phyloP scores from a whole-genome alignment of 1,139 yeast species.

The Pichia sp. region DNA sequence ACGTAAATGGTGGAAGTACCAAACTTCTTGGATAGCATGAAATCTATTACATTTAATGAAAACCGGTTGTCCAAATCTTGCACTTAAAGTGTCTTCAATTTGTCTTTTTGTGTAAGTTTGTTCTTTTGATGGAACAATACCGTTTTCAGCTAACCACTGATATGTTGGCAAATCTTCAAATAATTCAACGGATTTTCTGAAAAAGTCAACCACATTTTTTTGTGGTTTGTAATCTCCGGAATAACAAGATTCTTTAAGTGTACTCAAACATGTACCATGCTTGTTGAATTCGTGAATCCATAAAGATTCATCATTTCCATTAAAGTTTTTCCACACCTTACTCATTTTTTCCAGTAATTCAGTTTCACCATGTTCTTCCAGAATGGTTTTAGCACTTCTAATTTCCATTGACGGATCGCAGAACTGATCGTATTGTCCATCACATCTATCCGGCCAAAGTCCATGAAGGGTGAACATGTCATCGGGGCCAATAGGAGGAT shows the following conservation, averaged over 20 bases:
- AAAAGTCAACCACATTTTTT: conserved; percentile 75
- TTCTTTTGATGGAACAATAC: conserved; percentile 54
- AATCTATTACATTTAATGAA: conserved; percentile 65
- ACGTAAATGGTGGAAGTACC: conserved; percentile 79
- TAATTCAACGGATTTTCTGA: conserved; percentile 55
- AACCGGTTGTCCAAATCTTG: conserved; percentile 57
- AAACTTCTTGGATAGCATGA: conserved; percentile 72
- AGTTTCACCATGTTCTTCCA: conserved; percentile 44
- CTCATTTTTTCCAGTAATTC: conserved; percentile 55
- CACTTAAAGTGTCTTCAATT: conserved; percentile 56
- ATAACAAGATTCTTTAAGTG: conserved; percentile 71
- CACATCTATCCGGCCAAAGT: conserved; percentile 79
- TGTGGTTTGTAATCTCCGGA: conserved; percentile 33
- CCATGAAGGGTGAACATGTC: conserved; percentile 83
- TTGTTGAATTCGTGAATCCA: conserved; percentile 96
- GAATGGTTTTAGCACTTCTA: conserved; percentile 45
- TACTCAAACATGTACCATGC: conserved; percentile 89
- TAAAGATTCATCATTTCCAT: conserved; percentile 65
- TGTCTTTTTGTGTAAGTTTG: conserved; percentile 59
- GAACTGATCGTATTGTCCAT: conserved; percentile 67
- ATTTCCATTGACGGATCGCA: conserved; percentile 64
- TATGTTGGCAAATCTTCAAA: conserved; percentile 66
- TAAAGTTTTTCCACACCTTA: conserved; percentile 68
- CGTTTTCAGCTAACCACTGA: conserved; percentile 57
- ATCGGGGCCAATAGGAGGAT: conserved; percentile 73